Percentiles rank a stretch among this genome's conserved stretches.
phyloP scores from a whole-genome alignment of 768 basidiomycete genomes.

The Russula earlei region DNA sequence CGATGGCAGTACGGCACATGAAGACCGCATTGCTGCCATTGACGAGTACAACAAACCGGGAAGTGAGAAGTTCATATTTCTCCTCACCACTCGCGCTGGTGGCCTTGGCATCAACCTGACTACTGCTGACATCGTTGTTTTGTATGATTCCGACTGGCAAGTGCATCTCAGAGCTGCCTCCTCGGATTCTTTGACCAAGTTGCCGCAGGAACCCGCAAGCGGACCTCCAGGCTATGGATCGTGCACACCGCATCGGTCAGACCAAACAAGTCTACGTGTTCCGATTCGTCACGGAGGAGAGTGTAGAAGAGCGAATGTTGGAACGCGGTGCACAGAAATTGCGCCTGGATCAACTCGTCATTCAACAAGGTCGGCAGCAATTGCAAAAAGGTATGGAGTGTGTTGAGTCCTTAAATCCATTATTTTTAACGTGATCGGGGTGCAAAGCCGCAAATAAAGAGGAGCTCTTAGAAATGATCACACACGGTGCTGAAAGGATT shows the following conservation, averaged over 20 bases:
- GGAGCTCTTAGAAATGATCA: conserved; percentile 95
- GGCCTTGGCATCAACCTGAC: conserved; percentile 96
- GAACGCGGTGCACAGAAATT: conserved; percentile 95
- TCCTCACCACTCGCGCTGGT: conserved; percentile 93
- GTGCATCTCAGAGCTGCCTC: not conserved
- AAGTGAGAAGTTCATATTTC: conserved; percentile 93
- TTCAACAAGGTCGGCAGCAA: conserved; percentile 88
- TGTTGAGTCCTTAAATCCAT: not conserved
- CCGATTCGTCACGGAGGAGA: conserved; percentile 92
- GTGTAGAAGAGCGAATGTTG: conserved; percentile 91
- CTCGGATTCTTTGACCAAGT: not conserved
- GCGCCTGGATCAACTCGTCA: conserved; percentile 89
- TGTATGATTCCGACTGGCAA: conserved; percentile 96
- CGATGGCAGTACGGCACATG: conserved; percentile 91
- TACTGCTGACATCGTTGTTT: conserved; percentile 86
- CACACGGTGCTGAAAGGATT: conserved; percentile 94
- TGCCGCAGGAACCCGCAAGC: conserved; percentile 87
- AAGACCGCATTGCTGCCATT: conserved; percentile 90
- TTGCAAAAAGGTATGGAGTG: conserved; percentile 54
- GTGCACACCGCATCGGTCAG: conserved; percentile 93
- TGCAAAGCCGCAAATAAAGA: conserved; percentile 83
- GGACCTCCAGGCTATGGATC: conserved; percentile 97
- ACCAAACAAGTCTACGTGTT: conserved; percentile 97
- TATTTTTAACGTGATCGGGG: not conserved
- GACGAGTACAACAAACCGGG: conserved; percentile 96